Evolutionary conservation across 2,329 filamentous ascomycete genomes (phyloP), one percentile per base, ranked within the genome.

Genomic region (Grosmannia serpens): DNA sequence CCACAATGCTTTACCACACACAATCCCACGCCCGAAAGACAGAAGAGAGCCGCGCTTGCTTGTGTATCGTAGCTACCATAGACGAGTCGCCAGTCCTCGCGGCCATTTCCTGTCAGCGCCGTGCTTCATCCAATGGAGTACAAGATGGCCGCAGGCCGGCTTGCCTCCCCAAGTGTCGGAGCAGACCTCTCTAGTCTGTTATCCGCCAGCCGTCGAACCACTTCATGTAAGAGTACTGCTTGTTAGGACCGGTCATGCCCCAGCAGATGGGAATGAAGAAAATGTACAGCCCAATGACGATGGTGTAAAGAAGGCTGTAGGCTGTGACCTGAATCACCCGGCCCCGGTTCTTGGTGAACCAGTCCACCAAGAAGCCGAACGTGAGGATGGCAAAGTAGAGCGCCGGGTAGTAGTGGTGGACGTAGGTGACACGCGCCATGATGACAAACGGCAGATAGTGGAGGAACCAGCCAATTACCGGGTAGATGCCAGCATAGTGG

Each of bases 381-480:
- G 83, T 84, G 52, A 99, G 77, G 64, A 99, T 96, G 66, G 94
- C 91, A 71, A 97, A 99, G 78, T 97, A 99, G 13, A 99, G 83
- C 11, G 94, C 94, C 13, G 94, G 94, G 73, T 97, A 99, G 79
- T 99, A 99, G 77, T 99, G 94, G 73, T 99, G 94, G 58, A 99
- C 94, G 69, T 99, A 99, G 20, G 94, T 99, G 61, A 99, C 94
- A 79, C 94, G 89, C 13, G 91, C 94, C 95, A 99, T 99, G 69
- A 94, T 84, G 67, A 96, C 83, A 73, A 97, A 99, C 1, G 94
- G 94, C 62, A 96, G 75, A 71, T 96, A 99, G 75, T 99, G 94
- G 54, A 99, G 80, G 73, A 96, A 86, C 94, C 94, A 99, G 62
- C 94, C 94, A 58, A 94, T 81, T 59, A 92, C 78, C 10, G 94